These are phyloP conservation scores for Collybia sp. DNA, from an alignment of 768 basidiomycete species.

Conservation along the genomic window DNA sequence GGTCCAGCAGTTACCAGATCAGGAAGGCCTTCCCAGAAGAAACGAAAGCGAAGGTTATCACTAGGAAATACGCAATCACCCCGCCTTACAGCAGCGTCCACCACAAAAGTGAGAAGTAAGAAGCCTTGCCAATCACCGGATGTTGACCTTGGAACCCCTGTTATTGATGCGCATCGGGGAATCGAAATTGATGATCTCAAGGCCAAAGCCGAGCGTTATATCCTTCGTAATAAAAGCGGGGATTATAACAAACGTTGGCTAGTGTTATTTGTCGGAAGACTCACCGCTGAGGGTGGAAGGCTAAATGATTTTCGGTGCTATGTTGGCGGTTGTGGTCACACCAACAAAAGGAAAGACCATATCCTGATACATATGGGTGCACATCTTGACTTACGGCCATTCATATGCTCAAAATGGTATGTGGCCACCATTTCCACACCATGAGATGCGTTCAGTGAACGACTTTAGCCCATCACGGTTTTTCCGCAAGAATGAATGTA, in stretches of 20 bases:
- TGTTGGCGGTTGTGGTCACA: conserved; percentile 58
- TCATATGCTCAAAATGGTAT: conserved; percentile 61
- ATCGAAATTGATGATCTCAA: conserved; percentile 50
- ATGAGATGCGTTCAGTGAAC: not conserved
- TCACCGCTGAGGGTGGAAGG: conserved; percentile 53
- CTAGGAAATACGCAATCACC: not conserved
- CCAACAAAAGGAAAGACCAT: conserved; percentile 70
- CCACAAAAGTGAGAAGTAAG: conserved; percentile 1
- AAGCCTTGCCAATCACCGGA: not conserved
- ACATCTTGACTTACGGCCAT: conserved; percentile 66
- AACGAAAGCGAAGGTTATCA: conserved; percentile 3
- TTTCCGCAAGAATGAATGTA: conserved; percentile 73
- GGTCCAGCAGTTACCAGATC: no score
- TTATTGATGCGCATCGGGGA: conserved; percentile 63
- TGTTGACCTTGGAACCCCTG: conserved; percentile 42
- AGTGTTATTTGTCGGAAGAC: conserved; percentile 61
- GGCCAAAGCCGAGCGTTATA: conserved; percentile 50
- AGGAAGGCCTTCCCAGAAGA: conserved; percentile 1
- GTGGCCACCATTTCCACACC: conserved; percentile 15
- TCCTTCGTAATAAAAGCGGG: conserved; percentile 44
- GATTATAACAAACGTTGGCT: conserved; percentile 67
- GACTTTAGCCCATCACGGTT: conserved; percentile 53
- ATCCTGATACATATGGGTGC: conserved; percentile 72
- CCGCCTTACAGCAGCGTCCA: not conserved
- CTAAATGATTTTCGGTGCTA: conserved; percentile 66